Conservation (phyloP, 2,329 filamentous ascomycete species). For the Aphanocladium album region DNA sequence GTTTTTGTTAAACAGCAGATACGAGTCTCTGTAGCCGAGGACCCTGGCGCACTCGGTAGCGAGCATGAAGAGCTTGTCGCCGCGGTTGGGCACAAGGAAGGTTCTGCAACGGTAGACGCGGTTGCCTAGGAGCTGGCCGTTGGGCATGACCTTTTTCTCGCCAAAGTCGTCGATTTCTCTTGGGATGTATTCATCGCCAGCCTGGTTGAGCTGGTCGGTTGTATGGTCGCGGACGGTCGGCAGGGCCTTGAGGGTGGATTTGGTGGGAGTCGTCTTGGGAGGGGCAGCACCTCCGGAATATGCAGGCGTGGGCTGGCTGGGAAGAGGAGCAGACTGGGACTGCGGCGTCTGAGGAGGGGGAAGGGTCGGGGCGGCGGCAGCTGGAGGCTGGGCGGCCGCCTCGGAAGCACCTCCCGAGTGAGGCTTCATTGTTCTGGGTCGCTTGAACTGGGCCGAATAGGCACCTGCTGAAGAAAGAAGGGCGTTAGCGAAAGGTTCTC, state of each 20-base stretch:
- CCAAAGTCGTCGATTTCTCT: constrained; percentile 89
- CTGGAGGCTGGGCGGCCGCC: constrained; percentile 48
- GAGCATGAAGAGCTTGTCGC: constrained; percentile 96
- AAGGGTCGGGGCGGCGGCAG: constrained; percentile 33
- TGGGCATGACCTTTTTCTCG: constrained; percentile 85
- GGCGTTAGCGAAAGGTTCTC: constrained; percentile 20
- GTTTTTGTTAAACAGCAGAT: constrained; percentile 98
- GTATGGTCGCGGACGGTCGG: constrained; percentile 96
- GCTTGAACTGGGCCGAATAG: constrained; percentile 34
- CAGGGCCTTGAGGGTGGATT: constrained; percentile 83
- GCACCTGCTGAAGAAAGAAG: constrained; percentile 33
- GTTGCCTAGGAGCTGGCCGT: constrained; percentile 74
- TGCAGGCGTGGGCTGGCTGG: constrained; percentile 36
- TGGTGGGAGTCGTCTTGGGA: constrained; percentile 74
- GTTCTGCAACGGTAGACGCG: constrained; percentile 91
- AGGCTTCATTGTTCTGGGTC: constrained; percentile 49
- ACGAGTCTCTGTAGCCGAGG: constrained; percentile 93
- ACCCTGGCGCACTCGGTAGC: constrained; percentile 95
- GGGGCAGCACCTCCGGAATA: constrained; percentile 45
- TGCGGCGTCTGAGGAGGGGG: constrained; percentile 53
- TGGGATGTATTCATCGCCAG: constrained; percentile 90
- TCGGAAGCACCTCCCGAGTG: constrained; percentile 51
- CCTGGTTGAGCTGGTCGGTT: constrained; percentile 84
- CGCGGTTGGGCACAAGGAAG: constrained; percentile 85
- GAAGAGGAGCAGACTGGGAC: constrained; percentile 42